Percentiles rank a stretch among this genome's conserved stretches.
phyloP scores from a whole-genome alignment of 257 asterid genomes.

The Solanum piurae region DNA sequence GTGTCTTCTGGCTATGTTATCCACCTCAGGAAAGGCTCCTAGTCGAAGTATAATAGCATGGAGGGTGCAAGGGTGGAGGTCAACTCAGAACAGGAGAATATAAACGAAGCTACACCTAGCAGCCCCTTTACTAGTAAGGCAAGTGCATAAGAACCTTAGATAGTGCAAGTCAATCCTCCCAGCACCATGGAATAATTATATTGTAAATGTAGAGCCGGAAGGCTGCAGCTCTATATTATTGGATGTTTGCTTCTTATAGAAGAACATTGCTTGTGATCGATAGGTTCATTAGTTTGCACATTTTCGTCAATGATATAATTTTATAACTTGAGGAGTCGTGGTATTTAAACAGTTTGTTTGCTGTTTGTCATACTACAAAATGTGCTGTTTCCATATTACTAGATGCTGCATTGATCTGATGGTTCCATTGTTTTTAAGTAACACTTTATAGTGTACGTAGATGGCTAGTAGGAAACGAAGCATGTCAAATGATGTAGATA shows the following conservation, averaged over 20 bases:
- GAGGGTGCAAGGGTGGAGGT: not conserved
- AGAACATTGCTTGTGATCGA: not conserved
- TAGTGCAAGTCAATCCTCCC: not conserved
- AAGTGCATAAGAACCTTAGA: not conserved
- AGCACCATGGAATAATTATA: not conserved
- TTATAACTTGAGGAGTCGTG: not conserved
- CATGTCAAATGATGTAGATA: conserved; percentile 58
- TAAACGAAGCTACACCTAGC: not conserved
- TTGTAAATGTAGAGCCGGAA: not conserved
- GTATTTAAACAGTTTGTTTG: not conserved
- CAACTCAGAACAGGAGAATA: not conserved
- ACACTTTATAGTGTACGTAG: conserved; percentile 58
- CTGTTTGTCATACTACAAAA: not conserved
- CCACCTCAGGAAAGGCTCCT: not conserved
- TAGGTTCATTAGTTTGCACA: not conserved
- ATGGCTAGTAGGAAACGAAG: conserved; percentile 98
- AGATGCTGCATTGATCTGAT: not conserved
- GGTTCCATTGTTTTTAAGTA: conserved; percentile 27
- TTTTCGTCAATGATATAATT: not conserved
- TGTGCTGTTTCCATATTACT: not conserved
- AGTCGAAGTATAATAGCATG: not conserved
- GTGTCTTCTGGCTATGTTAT: not conserved
- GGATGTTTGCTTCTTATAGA: not conserved
- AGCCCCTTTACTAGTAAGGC: not conserved
- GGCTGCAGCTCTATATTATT: not conserved